Evolutionary conservation across 1,284 basidiomycete genomes (phyloP), one percentile per base, ranked within the genome.

Genomic region (Cutaneotrichosporon sp.): DNA sequence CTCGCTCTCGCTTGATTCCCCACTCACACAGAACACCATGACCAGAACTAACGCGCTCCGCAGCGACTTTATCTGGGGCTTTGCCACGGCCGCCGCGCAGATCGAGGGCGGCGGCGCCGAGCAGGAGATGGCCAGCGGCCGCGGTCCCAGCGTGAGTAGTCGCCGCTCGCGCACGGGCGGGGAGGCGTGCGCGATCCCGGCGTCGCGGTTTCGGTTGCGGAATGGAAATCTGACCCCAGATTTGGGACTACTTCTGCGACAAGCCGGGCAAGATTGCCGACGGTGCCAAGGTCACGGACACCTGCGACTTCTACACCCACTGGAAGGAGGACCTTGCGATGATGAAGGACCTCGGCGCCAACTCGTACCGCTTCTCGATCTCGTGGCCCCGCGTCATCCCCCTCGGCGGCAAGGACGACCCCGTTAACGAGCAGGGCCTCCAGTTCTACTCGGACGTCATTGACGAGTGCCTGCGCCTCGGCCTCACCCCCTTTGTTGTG

Each of bases 371-470:
- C n/a, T 89, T 91, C 77, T 89, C 87, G 13, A 79, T 91, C 49
- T 83, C 89, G 5, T 91, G 89, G 89, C 84, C 86, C 8, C 82
- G 89, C 36, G 83, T 91, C 66, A 87, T 90, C 58, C 87, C 87
- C 5, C 78, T 85, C 36, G 77, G 74, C 18, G 87, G 89, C 31
- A 83, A 86, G 29, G 81, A 87, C 60, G 88, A 90, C 72, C 85
- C 86, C n/a, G 77, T 89, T 50, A 91, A 89, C 71, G 81, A 83
- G 63, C 80, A 83, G 59, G 89, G 89, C 3, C 84, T 91, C 63
- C 80, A 84, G 66, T 66, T 66, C 62, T 69, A 69, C 64, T 56
- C 53, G 33, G 60, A 58, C 36, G 54, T 69, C 60, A 67, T 69
- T 34, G 62, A 69, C 58, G 67, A 65, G 51, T 60, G 64, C n/a